Conservation (phyloP, 2,329 filamentous ascomycete species). For the Triangularia setosa region DNA sequence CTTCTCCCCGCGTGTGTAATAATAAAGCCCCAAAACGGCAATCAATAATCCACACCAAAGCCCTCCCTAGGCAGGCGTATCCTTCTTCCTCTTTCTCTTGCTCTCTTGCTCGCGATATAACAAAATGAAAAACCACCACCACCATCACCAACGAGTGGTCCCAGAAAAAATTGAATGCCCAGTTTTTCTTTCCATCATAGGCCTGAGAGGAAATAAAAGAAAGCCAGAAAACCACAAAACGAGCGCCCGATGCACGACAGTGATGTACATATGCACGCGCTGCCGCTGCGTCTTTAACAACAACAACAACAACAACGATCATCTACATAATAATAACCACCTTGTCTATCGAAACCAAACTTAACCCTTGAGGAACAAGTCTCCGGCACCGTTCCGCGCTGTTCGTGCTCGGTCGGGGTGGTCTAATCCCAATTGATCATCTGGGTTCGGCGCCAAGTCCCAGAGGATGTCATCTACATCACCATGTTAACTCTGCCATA, state of each 20-base stretch:
- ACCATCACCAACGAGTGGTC: neutral
- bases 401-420: constrained; percentile 59
- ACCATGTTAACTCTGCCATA: constrained; percentile 25
- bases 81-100: neutral
- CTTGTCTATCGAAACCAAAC: neutral
- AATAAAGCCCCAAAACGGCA: neutral
- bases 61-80: neutral
- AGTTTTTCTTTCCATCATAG: neutral
- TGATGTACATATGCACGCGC: neutral
- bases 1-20: too few species aligned
- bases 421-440: constrained; percentile 62
- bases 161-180: neutral
- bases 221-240: neutral
- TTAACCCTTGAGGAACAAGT: constrained; percentile 54
- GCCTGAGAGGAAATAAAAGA: neutral
- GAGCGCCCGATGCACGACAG: neutral
- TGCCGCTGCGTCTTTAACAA: neutral
- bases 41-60: neutral
- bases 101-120: neutral
- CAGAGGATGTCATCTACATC: constrained; percentile 56
- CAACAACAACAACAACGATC: neutral
- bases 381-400: constrained; percentile 56
- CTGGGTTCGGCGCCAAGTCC: constrained; percentile 48
- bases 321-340: neutral
- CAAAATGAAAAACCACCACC: neutral